Conservation (phyloP, 495 filamentous ascomycete species). For the Halenospora varia region DNA sequence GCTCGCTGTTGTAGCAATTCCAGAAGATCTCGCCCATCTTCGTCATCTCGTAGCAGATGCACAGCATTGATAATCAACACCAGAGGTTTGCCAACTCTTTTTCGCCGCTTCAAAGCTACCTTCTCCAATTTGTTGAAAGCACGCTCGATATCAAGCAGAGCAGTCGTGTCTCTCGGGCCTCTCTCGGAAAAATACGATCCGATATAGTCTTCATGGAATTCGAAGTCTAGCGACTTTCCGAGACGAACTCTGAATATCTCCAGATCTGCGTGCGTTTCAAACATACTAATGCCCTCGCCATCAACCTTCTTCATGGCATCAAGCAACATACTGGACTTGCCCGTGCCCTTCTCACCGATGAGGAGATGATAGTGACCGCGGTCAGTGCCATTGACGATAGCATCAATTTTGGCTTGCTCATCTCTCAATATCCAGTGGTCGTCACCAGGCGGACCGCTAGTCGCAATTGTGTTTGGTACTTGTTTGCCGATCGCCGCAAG, state of each 20-base stretch:
- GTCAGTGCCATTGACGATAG: slow-evolving; percentile 64
- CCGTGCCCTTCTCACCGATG: slow-evolving; percentile 95
- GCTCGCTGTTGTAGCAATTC: slow-evolving; percentile 95
- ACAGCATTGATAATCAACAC: slow-evolving; percentile 88
- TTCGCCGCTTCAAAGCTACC: slow-evolving; percentile 70
- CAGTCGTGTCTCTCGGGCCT: slow-evolving; percentile 86
- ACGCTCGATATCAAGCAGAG: slow-evolving; percentile 88
- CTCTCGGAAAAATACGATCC: slow-evolving; percentile 91
- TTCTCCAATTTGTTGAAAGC: slow-evolving; percentile 98
- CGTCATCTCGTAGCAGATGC: slow-evolving; percentile 85
- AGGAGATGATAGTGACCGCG: slow-evolving; percentile 85
- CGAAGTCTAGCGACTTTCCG: slow-evolving; percentile 90
- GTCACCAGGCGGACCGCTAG: slow-evolving; percentile 40
- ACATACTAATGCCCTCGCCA: slow-evolving; percentile 83
- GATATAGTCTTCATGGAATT: slow-evolving; percentile 88
- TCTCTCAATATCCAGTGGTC: slow-evolving; percentile 78
- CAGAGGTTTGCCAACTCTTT: slow-evolving; percentile 58
- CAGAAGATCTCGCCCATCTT: slow-evolving; percentile 83
- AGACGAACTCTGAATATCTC: slow-evolving; percentile 92
- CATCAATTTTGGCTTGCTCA: slow-evolving; percentile 76
- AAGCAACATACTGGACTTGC: slow-evolving; percentile 92
- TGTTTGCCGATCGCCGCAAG: slow-evolving; percentile 70
- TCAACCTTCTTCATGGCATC: slow-evolving; percentile 89
- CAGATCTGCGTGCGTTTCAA: slow-evolving; percentile 91
- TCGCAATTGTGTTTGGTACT: slow-evolving; percentile 26